Evolutionary conservation across 371 early-diverging fungal species (phyloP), one percentile per base, ranked within the genome.

Genomic region (Globomyces sp.): DNA sequence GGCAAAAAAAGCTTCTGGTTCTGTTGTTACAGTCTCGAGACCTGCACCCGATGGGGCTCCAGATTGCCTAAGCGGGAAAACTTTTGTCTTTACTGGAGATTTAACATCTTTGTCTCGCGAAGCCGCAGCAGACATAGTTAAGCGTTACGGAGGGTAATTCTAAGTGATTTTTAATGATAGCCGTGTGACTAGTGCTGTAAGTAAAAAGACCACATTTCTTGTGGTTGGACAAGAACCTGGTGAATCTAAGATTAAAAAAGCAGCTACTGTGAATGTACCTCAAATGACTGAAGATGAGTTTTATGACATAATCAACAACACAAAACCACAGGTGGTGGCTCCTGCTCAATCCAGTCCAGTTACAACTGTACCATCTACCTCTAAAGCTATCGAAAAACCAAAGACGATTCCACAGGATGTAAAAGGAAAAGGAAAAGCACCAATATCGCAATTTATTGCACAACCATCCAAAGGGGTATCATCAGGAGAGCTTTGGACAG

Each of bases 71-170:
- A 51, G 78, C 74, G 92, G 90, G 4, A 68, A 85, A 60, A 88
- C 94, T 0, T 98, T 99, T 86, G 99, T 99, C 0, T 84, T 95
- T 43, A 92, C 95, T 2, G 99, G 99, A 44, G 91, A 95, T 61
- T 80, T 94, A 34, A 80, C 83, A 4, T 86, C 89, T 1, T 72
- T 95, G 24, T 81, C 88, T 1, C 86, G 94, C 34, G 92, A 93
- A 2, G 87, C 89, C 44, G 86, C 89, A 1, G 70, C 79, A 11
- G 92, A 94, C 74, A 77, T 98, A 4, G 86, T 95, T 13, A 95
- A 92, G 80, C 84, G 92, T 13, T 92, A 93, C 72, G 95, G 95
- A 57, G 98, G 92, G 87, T 88, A 77, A 67, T 2, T 24, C 24
- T 24, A 24, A 24, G 24, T 45, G 5, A 46, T 55, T 41, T 34